These are phyloP conservation scores for Arachis stenosperma DNA, from an alignment of 306 rosid species.

Conservation along the genomic window DNA sequence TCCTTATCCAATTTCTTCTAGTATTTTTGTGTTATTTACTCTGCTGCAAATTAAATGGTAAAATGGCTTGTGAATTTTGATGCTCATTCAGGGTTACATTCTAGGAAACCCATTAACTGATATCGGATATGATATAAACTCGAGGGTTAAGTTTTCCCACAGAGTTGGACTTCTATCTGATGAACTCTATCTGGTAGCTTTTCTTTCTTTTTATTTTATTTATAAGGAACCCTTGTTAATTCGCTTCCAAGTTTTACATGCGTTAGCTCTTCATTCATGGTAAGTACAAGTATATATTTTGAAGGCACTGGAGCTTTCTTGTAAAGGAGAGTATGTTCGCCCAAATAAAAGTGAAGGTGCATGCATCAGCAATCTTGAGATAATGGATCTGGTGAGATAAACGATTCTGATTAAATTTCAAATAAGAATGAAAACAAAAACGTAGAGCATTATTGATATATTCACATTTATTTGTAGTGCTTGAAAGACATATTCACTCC, in stretches of 20 bases:
- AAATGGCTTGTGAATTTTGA: background rate
- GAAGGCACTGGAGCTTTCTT: slow-evolving; percentile 13
- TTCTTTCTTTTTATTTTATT: background rate
- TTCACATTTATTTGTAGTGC: slow-evolving; percentile 12
- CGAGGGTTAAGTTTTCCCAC: slow-evolving; percentile 34
- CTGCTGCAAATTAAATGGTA: background rate
- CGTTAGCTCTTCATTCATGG: background rate
- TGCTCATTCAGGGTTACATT: slow-evolving; percentile 29
- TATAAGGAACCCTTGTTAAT: background rate
- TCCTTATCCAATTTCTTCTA: background rate
- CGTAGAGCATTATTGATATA: background rate
- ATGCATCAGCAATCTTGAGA: slow-evolving; percentile 12
- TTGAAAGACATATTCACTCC: slow-evolving; percentile 17
- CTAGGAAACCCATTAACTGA: slow-evolving; percentile 43
- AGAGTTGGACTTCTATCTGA: slow-evolving; percentile 39
- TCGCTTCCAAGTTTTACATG: background rate
- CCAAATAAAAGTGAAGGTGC: slow-evolving; percentile 5
- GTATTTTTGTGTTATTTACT: background rate
- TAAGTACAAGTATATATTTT: background rate
- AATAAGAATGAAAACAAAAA: too few species aligned
- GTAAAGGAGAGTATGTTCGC: slow-evolving; percentile 15
- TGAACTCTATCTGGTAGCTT: slow-evolving; percentile 37
- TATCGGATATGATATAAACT: background rate
- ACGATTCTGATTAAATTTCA: background rate
- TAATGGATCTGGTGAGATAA: slow-evolving; percentile 19